Evolutionary conservation across 2,329 filamentous ascomycete species (phyloP), one percentile per base, ranked within the genome.

Genomic region (Trichothecium roseum): DNA sequence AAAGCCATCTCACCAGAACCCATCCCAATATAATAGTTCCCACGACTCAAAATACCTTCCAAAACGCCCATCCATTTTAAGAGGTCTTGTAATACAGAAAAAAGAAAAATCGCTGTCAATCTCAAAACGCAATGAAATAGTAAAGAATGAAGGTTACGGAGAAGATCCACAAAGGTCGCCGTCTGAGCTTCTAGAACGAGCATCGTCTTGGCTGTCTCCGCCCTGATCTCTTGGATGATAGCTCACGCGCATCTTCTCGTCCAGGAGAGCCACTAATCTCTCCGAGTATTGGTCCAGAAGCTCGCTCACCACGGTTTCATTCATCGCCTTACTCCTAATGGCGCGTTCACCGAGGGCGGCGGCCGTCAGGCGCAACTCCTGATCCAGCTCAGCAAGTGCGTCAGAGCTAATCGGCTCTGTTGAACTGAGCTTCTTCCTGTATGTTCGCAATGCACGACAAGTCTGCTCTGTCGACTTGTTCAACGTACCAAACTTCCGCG

Each of bases 261-360:
- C 81, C 30, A 88, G 65, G 55, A 86, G 67, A 31, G 67, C 74
- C 5, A 85, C 74, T 32, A 88, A 61, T 40, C 77, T 69, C 48
- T 85, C 80, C 3, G 80, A 84, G 48, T 86, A 86, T 56, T 84
- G 75, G 45, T 86, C 83, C 7, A 88, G 60, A 30, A 87, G 58
- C 34, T 77, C 78, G 28, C 67, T 72, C 24, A 82, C 58, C 33
- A 73, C 62, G 14, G 66, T 69, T 47, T 78, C 75, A 42, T 68
- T 73, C 52, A 77, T 64, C 2, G 64, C 59, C 51, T 67, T 62
- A 52, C 63, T 72, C 42, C 72, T 60, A 39, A 67, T 70, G 5
- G 66, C 68, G 24, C 72, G 61, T 37, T 76, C 72, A 3, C 71
- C 70, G 20, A 82, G 56, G 6, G 76, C 76, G 8, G 75, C 68